Evolutionary conservation across 1,284 basidiomycete genomes (phyloP), one percentile per base, ranked within the genome.

Genomic region (Malassezia psittaci): DNA sequence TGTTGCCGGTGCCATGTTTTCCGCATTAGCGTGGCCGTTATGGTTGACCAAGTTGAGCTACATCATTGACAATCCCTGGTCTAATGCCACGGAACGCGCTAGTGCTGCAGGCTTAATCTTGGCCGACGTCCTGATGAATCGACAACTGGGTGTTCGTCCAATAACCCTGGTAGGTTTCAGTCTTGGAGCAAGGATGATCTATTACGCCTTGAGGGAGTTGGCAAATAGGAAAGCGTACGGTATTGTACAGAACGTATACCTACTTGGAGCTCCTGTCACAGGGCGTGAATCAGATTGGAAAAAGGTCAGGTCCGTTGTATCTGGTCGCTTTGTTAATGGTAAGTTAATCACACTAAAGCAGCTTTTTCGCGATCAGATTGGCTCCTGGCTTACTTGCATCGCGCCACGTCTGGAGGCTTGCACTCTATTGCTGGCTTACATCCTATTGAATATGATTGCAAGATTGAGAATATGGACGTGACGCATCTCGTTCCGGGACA

Each of bases 51-150:
- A 74, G 60, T 61, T 74, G 18, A 67, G 68, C 18, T 72, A 71
- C 37, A 48, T 74, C 18, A 74, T 74, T 62, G 72, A 74, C 63
- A 74, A 74, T 38, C 72, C 72, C 0, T 74, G 72, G 72, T 71
- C 68, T 15, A 74, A 74, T 42, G 72, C 72, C 5, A 52, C 68
- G 35, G 71, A 73, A 34, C 66, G 72, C 35, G 57, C 72, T 9
- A 57, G 65, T 16, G 64, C 70, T 5, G 70, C 70, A 1, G 72
- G 72, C 16, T 57, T 70, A n/a, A 72, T 74, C 41, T 55, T 74
- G 1, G 72, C 72, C n/a, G 72, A 74, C 39, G 64, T 65, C 1
- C 53, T 74, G 9, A 43, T 61, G 12, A 62, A 64, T 39, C 69
- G 70, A 15, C 69, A 73, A 54, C 59, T 74, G 7, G 72, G 72